Evolutionary conservation across 2,329 filamentous ascomycete species (phyloP).

Genomic region (Aspergillus oerlinghausenensis): DNA sequence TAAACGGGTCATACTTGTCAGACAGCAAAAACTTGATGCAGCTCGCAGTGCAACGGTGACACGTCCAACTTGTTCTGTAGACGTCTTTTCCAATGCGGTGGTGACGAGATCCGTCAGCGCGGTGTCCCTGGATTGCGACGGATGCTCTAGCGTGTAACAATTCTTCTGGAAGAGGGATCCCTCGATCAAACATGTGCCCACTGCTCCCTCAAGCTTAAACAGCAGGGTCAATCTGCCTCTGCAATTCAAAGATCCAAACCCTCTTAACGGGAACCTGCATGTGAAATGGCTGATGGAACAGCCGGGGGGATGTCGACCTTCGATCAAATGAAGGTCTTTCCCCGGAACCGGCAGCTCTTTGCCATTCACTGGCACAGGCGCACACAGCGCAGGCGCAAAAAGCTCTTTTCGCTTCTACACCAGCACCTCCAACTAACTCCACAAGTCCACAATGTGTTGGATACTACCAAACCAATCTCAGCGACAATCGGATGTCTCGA

Average conservation of each 20-base stretch:
- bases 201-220: neutral
- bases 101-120: neutral
- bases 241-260: neutral
- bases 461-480: constrained; percentile 1
- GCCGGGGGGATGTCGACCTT: neutral
- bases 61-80: neutral
- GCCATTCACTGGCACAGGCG: neutral
- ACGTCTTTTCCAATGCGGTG: neutral
- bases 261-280: neutral
- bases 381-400: neutral
- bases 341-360: neutral
- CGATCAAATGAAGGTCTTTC: neutral
- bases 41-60: neutral
- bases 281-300: neutral
- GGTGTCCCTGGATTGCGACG: neutral
- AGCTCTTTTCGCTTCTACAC: neutral
- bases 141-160: neutral
- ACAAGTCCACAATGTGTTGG: constrained; percentile 14
- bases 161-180: too few species aligned
- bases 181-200: neutral
- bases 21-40: neutral
- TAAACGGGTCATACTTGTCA: neutral
- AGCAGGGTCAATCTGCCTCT: neutral
- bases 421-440: neutral
- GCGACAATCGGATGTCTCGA: neutral